phyloP scores from a whole-genome alignment of 345 rosid species.

The Euphorbia lathyris region DNA sequence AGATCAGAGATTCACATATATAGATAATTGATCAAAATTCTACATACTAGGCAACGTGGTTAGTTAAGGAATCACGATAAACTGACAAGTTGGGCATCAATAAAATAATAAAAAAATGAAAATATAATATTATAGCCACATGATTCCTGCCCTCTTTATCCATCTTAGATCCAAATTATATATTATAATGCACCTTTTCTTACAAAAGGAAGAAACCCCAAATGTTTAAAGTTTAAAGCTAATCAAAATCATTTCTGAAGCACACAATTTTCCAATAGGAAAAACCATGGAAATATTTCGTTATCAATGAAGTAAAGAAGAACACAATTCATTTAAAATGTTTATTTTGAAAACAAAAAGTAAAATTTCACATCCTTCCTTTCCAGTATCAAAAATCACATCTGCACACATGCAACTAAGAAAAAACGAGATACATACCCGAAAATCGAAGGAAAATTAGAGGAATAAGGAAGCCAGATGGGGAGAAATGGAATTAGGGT shows the following conservation, averaged over 20 bases:
- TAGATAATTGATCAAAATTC: background rate
- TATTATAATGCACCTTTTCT: background rate
- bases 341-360: background rate
- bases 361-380: background rate
- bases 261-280: background rate
- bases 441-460: too few species aligned
- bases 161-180: conserved; percentile 20
- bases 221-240: conserved; percentile 5
- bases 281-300: background rate
- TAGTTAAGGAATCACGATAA: conserved; percentile 2
- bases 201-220: background rate
- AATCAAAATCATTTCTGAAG: background rate
- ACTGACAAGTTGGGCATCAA: conserved; percentile 1
- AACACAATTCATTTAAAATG: background rate
- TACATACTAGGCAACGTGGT: conserved; percentile 7
- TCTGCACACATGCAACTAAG: too few species aligned
- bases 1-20: conserved; percentile 17
- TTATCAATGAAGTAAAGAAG: background rate
- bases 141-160: conserved; percentile 12
- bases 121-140: conserved; percentile 6
- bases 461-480: too few species aligned
- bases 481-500: background rate
- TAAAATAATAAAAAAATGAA: background rate
- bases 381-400: background rate
- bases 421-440: conserved; percentile 13